Conservation (phyloP, 495 filamentous ascomycete genomes). For the Penicillium arizonense region DNA sequence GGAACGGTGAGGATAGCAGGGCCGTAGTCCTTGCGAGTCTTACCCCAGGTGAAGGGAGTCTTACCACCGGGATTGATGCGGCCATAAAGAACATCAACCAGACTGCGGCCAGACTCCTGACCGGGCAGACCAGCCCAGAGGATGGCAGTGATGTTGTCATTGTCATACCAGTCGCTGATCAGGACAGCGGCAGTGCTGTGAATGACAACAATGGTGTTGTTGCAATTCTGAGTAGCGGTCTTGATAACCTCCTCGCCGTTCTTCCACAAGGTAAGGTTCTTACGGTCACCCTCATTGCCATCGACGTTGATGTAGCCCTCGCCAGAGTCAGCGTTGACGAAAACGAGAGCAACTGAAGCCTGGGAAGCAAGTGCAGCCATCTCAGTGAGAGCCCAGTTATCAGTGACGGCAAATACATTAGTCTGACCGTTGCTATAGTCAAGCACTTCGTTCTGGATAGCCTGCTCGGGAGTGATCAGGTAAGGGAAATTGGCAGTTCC, state of each 20-base stretch:
- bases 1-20: constrained; percentile 69
- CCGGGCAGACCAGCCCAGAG: constrained; percentile 92
- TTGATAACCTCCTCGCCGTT: constrained; percentile 77
- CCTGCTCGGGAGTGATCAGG: constrained; percentile 81
- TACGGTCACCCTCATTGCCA: constrained; percentile 84
- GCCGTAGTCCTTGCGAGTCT: constrained; percentile 70
- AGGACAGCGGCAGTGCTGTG: constrained; percentile 83
- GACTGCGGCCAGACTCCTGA: constrained; percentile 87
- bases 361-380: constrained; percentile 63
- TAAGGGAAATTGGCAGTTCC: constrained; percentile 91
- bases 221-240: constrained; percentile 71
- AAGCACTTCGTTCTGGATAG: constrained; percentile 72
- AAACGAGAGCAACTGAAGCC: constrained; percentile 75
- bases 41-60: constrained; percentile 85
- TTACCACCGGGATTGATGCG: constrained; percentile 82
- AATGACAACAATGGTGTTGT: constrained; percentile 92
- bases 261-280: constrained; percentile 88
- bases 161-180: constrained; percentile 71
- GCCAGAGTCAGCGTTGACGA: constrained; percentile 83
- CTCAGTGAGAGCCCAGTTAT: constrained; percentile 65
- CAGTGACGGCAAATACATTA: constrained; percentile 66
- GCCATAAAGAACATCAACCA: constrained; percentile 90
- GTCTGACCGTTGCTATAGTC: constrained; percentile 41
- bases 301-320: constrained; percentile 86
- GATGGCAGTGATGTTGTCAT: constrained; percentile 92